Percentiles rank a stretch among this genome's conserved stretches.
Evolutionary conservation across 2,329 filamentous ascomycete species (phyloP).

Genomic region (Diplocarpon rosae): DNA sequence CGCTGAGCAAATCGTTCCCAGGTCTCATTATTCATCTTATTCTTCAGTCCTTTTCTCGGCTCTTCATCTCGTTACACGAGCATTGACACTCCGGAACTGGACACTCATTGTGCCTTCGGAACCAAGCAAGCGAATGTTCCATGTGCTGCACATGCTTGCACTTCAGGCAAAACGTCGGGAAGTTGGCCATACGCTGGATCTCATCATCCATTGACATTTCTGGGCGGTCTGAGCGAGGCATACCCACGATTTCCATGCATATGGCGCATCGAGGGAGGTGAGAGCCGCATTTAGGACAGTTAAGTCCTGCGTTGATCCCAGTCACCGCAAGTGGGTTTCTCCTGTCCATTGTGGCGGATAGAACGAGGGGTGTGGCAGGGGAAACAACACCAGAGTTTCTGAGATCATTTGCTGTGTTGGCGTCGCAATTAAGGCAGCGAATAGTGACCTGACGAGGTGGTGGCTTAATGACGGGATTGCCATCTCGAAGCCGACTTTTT

Average conservation of each 20-base stretch:
- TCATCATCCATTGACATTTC: slow-evolving; percentile 38
- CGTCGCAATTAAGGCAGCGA: slow-evolving; percentile 67
- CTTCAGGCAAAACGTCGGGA: slow-evolving; percentile 58
- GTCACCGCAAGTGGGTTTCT: slow-evolving; percentile 48
- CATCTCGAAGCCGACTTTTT: slow-evolving; percentile 51
- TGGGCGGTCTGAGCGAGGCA: slow-evolving; percentile 48
- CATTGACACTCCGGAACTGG: slow-evolving; percentile 59
- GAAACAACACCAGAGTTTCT: slow-evolving; percentile 14
- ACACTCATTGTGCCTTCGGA: slow-evolving; percentile 52
- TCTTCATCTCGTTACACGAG: slow-evolving; percentile 33
- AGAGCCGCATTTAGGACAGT: slow-evolving; percentile 55
- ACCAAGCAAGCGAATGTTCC: slow-evolving; percentile 58
- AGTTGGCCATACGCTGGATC: slow-evolving; percentile 40
- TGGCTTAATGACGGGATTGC: slow-evolving; percentile 50
- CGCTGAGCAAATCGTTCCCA: not conserved
- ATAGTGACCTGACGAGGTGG: slow-evolving; percentile 61
- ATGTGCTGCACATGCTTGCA: slow-evolving; percentile 59
- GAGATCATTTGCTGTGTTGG: slow-evolving; percentile 38
- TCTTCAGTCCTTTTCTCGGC: not conserved
- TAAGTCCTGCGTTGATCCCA: slow-evolving; percentile 48
- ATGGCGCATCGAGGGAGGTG: slow-evolving; percentile 58
- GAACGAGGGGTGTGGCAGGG: slow-evolving; percentile 12
- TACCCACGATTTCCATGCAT: slow-evolving; percentile 55
- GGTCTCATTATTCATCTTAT: not conserved
- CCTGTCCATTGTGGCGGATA: slow-evolving; percentile 17